Evolutionary conservation across 75 land plant species (phyloP).

Genomic region (Larix kaempferi): DNA sequence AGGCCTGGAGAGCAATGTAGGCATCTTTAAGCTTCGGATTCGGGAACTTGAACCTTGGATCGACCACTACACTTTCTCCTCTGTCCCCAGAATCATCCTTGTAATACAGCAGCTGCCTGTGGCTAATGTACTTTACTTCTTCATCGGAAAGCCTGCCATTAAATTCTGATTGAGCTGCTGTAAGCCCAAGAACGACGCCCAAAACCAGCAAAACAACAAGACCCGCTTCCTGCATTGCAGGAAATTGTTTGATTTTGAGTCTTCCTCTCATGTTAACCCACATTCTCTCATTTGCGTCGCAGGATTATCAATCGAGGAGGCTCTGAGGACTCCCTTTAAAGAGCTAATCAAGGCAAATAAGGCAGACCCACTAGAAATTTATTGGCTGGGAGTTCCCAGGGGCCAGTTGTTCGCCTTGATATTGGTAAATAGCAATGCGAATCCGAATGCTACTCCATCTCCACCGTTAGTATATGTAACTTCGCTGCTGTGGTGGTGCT

Average conservation of each 20-base stretch:
- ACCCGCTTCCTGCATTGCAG: constrained; percentile 10
- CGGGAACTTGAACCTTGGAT: constrained; percentile 29
- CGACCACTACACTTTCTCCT: constrained; percentile 19
- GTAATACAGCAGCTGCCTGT: constrained; percentile 39
- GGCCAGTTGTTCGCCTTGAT: no score
- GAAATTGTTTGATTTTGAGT: no score
- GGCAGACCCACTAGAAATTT: no score
- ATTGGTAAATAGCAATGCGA: no score
- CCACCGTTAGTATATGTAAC: no score
- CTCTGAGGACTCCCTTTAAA: no score
- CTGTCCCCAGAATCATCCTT: constrained; percentile 27
- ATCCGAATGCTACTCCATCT: no score
- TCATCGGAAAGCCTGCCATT: constrained; percentile 20
- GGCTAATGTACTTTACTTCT: constrained; percentile 22
- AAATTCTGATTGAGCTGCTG: not conserved
- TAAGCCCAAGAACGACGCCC: not conserved
- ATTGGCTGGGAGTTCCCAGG: no score
- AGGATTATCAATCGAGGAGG: no score
- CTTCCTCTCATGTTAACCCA: constrained; percentile 10
- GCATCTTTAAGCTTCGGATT: constrained; percentile 51
- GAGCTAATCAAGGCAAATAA: no score
- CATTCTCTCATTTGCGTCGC: not conserved
- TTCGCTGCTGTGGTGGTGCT: no score
- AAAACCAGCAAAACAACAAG: constrained; percentile 9
- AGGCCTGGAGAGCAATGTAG: constrained; percentile 80